Percentiles rank a stretch among this genome's conserved stretches.
These are phyloP conservation scores for Nakaseomyces uthaithaninus DNA, from an alignment of 1,139 yeast species.

Conservation along the genomic window DNA sequence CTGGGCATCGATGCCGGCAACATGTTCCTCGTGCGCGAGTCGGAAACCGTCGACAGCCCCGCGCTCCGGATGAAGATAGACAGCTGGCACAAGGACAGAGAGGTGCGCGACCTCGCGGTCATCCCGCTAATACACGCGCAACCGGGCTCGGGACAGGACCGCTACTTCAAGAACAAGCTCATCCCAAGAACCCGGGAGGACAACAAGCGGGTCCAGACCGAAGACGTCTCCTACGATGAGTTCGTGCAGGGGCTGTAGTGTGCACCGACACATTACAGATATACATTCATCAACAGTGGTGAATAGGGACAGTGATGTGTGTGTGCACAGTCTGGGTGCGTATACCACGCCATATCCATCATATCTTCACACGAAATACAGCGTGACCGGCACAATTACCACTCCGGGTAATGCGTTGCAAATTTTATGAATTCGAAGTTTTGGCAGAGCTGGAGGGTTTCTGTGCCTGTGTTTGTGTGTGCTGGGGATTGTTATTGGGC, in stretches of 20 bases:
- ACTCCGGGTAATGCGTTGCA: too few species aligned
- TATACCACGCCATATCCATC: too few species aligned
- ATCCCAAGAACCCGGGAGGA: slow-evolving; percentile 11
- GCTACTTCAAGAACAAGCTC: slow-evolving; percentile 15
- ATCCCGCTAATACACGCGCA: slow-evolving; percentile 11
- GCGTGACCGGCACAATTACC: too few species aligned
- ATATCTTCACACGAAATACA: too few species aligned
- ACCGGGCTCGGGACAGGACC: slow-evolving; percentile 18
- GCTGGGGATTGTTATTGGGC: too few species aligned
- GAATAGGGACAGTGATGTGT: too few species aligned
- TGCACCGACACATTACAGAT: neutral
- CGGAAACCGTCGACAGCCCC: neutral
- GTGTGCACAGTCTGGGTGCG: too few species aligned
- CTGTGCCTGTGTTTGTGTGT: too few species aligned
- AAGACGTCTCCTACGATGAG: slow-evolving; percentile 15
- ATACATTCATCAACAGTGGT: too few species aligned
- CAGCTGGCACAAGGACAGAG: neutral
- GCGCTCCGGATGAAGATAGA: neutral
- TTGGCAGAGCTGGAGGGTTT: too few species aligned
- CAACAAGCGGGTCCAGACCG: slow-evolving; percentile 10
- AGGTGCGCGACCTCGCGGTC: neutral
- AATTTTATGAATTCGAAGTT: too few species aligned
- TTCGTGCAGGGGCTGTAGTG: slow-evolving; percentile 6
- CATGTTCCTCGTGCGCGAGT: slow-evolving; percentile 13
- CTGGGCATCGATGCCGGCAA: slow-evolving; percentile 17